Percentiles rank a stretch among this genome's conserved stretches.
These are phyloP conservation scores for Suhomyces sp. DNA, from an alignment of 805 yeast genomes.

Conservation along the genomic window DNA sequence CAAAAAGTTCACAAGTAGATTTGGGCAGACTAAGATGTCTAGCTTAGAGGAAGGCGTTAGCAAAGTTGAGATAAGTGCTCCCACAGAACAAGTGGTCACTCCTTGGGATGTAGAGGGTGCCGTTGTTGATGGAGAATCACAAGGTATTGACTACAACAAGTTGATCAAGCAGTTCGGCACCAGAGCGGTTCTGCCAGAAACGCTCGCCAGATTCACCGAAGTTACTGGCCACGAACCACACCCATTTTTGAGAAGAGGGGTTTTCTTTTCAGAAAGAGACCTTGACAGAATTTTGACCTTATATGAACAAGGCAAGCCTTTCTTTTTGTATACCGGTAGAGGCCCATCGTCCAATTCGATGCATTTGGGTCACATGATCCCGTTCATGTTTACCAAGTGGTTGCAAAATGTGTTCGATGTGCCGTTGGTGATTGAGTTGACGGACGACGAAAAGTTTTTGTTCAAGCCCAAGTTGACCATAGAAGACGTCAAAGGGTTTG, in stretches of 20 bases:
- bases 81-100: constrained; percentile 47
- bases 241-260: constrained; percentile 83
- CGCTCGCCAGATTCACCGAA: constrained; percentile 67
- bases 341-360: constrained; percentile 94
- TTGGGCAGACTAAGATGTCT: constrained; percentile 8
- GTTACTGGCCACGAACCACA: constrained; percentile 93
- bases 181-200: constrained; percentile 61
- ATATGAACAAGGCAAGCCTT: constrained; percentile 92
- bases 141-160: constrained; percentile 88
- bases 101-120: constrained; percentile 99
- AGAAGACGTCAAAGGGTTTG: constrained; percentile 78
- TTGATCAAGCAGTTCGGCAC: constrained; percentile 88
- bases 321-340: constrained; percentile 94
- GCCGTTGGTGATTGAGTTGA: constrained; percentile 88
- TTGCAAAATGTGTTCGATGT: constrained; percentile 96
- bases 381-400: constrained; percentile 95
- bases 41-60: constrained; percentile 9
- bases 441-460: constrained; percentile 95
- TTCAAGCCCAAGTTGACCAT: constrained; percentile 89
- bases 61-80: constrained; percentile 5
- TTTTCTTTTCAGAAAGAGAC: constrained; percentile 90
- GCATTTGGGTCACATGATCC: constrained; percentile 97
- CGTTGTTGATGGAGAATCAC: constrained; percentile 89
- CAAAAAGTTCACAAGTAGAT: too few relatives aligned
- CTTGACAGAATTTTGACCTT: constrained; percentile 73